Evolutionary conservation across 2,329 filamentous ascomycete species (phyloP).

Genomic region (Ceratocystis variospora): DNA sequence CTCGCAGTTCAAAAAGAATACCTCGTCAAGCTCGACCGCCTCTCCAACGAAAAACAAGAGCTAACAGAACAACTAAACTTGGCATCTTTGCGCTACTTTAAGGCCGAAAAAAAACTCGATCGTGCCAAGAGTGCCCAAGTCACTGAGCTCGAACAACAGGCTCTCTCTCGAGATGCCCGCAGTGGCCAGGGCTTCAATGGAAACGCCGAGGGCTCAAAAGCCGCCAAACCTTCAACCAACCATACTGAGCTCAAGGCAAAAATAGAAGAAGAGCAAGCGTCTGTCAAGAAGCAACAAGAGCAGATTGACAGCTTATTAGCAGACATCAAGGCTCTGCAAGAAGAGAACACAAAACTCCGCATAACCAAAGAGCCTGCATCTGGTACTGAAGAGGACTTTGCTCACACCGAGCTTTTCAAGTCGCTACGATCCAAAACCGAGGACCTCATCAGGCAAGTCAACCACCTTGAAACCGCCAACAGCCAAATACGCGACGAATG

Average conservation of each 20-base stretch:
- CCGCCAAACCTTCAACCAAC: slow-evolving; percentile 33
- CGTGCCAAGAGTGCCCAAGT: slow-evolving; percentile 78
- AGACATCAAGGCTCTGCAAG: slow-evolving; percentile 59
- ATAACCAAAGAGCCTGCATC: slow-evolving; percentile 52
- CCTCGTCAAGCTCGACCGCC: slow-evolving; percentile 58
- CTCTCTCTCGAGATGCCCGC: slow-evolving; percentile 51
- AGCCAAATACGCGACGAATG: slow-evolving; percentile 72
- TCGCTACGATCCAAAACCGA: slow-evolving; percentile 80
- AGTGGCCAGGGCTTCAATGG: slow-evolving; percentile 27
- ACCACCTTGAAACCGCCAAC: slow-evolving; percentile 81
- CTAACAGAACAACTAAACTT: slow-evolving; percentile 76
- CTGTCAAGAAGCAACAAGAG: slow-evolving; percentile 71
- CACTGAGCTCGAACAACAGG: slow-evolving; percentile 82
- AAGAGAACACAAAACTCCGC: slow-evolving; percentile 52
- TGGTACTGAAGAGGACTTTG: slow-evolving; percentile 83
- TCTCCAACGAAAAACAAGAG: slow-evolving; percentile 67
- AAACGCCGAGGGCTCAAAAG: slow-evolving; percentile 28
- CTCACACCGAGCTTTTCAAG: slow-evolving; percentile 86
- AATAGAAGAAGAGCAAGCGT: slow-evolving; percentile 63
- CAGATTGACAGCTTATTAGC: slow-evolving; percentile 67
- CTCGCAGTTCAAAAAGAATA: slow-evolving; percentile 73
- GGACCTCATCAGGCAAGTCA: slow-evolving; percentile 81
- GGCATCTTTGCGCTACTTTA: slow-evolving; percentile 81
- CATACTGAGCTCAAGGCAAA: slow-evolving; percentile 58
- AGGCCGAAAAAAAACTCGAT: slow-evolving; percentile 89